Evolutionary conservation across 306 rosid genomes (phyloP).

Genomic region (Gillenia trifoliata): DNA sequence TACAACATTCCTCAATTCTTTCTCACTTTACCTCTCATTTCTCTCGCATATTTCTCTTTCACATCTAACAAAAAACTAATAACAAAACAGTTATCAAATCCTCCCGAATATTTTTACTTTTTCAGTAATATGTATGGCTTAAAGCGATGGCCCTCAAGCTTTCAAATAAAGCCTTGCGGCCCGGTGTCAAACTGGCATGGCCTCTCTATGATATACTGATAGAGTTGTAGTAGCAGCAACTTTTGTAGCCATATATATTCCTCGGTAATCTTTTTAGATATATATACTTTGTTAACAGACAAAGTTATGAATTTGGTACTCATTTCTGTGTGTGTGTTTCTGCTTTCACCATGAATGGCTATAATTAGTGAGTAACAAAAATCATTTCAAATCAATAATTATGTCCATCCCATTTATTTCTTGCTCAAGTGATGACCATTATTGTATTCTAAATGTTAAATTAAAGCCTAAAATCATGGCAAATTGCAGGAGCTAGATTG

Average conservation of each 20-base stretch:
- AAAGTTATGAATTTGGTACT: conserved; percentile 4
- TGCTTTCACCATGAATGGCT: conserved; percentile 16
- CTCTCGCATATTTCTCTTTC: too few species aligned
- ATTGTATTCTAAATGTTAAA: background rate
- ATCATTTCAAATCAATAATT: conserved; percentile 13
- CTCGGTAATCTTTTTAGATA: background rate
- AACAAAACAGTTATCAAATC: background rate
- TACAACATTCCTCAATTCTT: too few species aligned
- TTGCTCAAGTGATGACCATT: background rate
- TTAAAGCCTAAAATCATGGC: background rate
- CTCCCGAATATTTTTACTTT: too few species aligned
- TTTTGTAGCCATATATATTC: background rate
- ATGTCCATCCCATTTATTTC: background rate
- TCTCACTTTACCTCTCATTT: too few species aligned
- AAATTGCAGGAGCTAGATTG: background rate
- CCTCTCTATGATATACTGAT: background rate
- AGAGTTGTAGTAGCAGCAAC: background rate
- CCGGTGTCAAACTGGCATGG: background rate
- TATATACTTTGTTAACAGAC: conserved; percentile 4
- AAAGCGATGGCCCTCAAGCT: background rate
- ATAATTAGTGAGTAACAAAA: background rate
- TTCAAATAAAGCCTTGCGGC: conserved; percentile 7
- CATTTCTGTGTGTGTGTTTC: background rate
- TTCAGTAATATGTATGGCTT: background rate
- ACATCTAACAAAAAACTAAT: too few species aligned